Evolutionary conservation across 179 eudicot species (phyloP), one percentile per base, ranked within the genome.

Genomic region (Nepenthes alata): DNA sequence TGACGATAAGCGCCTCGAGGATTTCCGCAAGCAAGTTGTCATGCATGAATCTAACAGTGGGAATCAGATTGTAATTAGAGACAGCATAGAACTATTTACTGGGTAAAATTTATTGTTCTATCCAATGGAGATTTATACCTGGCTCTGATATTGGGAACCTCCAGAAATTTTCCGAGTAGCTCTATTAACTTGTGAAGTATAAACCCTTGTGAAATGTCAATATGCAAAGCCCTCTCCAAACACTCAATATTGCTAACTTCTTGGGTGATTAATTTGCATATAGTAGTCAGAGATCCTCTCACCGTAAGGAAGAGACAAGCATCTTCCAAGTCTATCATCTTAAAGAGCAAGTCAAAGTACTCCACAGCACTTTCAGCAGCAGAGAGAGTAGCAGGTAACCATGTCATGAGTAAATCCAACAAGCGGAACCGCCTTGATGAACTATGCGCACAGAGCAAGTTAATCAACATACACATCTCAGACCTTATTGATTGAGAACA

Each of bases 311-410:
- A 94, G 57, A 94, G 83, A 59, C 94, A 86, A 61, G 99, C 96
- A 73, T 94, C 99, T 80, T 94, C 99, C 1, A 88, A 72, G 55
- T 91, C 97, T 67, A 85, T 85, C 99, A 91, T 94, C 81, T 77
- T 94, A 75, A 91, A 91, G 34, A 94, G 85, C 78, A 94, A 67
- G 58, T 94, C 99, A 76, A 85, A 94, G 76, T 94, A 94, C 66
- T 94, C 99, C 0, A 88, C 89, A 16, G 99, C 97, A 83, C 81
- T 88, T 74, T 94, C 99, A 78, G 97, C 96, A 62, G 96, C 95
- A 67, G 89, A 72, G 59, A 94, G 96, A 55, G 97, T 94, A 47
- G 84, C 91, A 11, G 99, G 89, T 67, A 94, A 80, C 86, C 95
- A 81, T 47, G 95, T 76, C 85, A 82, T 83, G 8, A 94, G 87